A percentile compares a stretch with the other conserved stretches of the same genome.
Conservation (phyloP, 1,284 basidiomycete genomes). For the Mycosarcoma maydis region DNA sequence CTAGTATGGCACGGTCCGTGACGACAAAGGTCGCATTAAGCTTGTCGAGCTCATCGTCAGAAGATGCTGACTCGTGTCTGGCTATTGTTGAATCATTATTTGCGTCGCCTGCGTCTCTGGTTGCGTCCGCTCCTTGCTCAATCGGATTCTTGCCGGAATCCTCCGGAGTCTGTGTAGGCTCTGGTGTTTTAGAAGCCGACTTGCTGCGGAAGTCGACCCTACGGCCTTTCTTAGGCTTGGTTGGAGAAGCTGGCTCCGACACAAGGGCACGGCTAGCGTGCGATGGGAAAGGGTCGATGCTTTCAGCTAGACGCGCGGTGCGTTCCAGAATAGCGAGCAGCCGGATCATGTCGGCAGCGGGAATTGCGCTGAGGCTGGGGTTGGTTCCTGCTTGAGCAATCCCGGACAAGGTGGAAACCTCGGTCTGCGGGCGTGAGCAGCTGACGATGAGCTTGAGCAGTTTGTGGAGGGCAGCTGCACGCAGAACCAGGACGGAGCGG, state of each 20-base stretch:
- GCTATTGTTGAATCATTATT: background rate
- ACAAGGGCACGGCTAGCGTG: constrained; percentile 10
- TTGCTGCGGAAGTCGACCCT: constrained; percentile 10
- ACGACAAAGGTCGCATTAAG: constrained; percentile 46
- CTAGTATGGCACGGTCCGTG: constrained; percentile 70
- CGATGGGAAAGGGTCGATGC: constrained; percentile 43
- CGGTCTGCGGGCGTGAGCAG: constrained; percentile 29
- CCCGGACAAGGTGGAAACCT: constrained; percentile 16
- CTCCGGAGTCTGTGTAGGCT: constrained; percentile 13
- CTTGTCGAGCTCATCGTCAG: constrained; percentile 71
- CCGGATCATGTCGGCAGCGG: constrained; percentile 30
- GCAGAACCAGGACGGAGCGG: constrained; percentile 28
- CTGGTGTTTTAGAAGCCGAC: constrained; percentile 31
- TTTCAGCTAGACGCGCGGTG: constrained; percentile 37
- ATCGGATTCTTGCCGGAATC: background rate
- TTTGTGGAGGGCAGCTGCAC: constrained; percentile 35
- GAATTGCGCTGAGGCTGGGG: constrained; percentile 21
- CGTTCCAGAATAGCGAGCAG: constrained; percentile 48
- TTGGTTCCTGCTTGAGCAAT: constrained; percentile 16
- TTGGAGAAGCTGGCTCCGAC: constrained; percentile 23
- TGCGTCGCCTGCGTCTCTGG: background rate
- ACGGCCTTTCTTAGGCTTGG: constrained; percentile 28
- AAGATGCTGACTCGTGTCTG: constrained; percentile 70
- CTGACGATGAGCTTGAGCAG: constrained; percentile 41
- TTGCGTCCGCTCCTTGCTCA: background rate